These are phyloP conservation scores for Alternaria sp. DNA, from an alignment of 2,329 filamentous ascomycete genomes.

Conservation along the genomic window DNA sequence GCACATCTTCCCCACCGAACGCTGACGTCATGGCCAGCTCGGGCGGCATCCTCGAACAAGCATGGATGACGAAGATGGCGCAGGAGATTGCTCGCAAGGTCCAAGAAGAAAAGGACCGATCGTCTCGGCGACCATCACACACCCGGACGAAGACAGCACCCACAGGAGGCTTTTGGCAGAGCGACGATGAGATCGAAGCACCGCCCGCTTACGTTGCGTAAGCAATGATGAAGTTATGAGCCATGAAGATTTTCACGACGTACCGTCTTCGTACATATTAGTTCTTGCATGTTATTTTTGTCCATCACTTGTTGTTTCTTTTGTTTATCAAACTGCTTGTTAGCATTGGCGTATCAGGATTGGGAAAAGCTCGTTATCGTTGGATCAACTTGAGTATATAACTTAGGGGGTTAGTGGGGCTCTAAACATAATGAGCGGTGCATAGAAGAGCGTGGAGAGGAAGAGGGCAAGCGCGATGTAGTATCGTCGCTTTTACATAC, in stretches of 20 bases:
- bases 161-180: constrained; percentile 28
- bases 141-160: constrained; percentile 12
- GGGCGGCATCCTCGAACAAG: constrained; percentile 72
- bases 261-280: neutral
- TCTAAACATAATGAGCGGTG: neutral
- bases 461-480: neutral
- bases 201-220: constrained; percentile 45
- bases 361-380: constrained; percentile 5
- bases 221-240: constrained; percentile 13
- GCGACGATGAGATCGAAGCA: constrained; percentile 37
- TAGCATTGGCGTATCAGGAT: constrained; percentile 9
- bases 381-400: constrained; percentile 9
- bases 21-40: constrained; percentile 31
- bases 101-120: constrained; percentile 77
- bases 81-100: constrained; percentile 87
- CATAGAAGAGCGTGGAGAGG: neutral
- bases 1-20: constrained; percentile 30
- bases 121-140: constrained; percentile 12
- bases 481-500: neutral
- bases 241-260: constrained; percentile 14
- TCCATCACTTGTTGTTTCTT: constrained; percentile 2
- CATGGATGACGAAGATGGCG: constrained; percentile 92
- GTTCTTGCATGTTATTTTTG: constrained; percentile 2
- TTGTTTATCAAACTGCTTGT: neutral
- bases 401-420: neutral